phyloP scores from a whole-genome alignment of 2,329 filamentous ascomycete genomes.

The Claviceps maximensis region DNA sequence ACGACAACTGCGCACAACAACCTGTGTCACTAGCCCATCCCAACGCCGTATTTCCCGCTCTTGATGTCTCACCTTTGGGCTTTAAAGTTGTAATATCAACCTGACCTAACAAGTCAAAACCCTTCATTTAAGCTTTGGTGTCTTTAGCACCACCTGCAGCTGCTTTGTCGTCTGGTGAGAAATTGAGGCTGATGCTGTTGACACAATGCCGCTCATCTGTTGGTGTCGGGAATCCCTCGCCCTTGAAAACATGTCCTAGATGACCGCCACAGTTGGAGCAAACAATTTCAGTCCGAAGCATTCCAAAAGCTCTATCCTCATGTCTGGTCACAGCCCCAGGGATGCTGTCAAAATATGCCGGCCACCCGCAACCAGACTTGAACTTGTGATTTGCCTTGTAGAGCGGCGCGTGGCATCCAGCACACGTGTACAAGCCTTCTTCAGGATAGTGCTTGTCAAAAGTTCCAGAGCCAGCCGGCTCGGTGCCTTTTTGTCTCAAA shows the following conservation, averaged over 20 bases:
- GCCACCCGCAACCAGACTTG: conserved; percentile 93
- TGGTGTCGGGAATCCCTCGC: conserved; percentile 69
- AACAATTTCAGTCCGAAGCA: conserved; percentile 83
- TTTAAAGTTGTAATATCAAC: too few species aligned
- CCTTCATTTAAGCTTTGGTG: conserved; percentile 22
- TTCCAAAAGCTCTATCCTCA: conserved; percentile 64
- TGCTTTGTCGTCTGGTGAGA: conserved; percentile 50
- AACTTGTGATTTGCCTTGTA: conserved; percentile 95
- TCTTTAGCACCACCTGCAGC: conserved; percentile 20
- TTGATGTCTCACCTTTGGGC: too few species aligned
- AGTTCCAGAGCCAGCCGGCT: conserved; percentile 63
- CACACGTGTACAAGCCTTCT: conserved; percentile 73
- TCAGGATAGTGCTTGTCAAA: conserved; percentile 77
- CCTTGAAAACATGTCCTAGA: conserved; percentile 89
- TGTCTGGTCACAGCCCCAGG: conserved; percentile 80
- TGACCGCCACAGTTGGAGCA: conserved; percentile 92
- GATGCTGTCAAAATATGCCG: conserved; percentile 91
- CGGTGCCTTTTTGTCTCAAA: conserved; percentile 84
- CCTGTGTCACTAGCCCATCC: too few species aligned
- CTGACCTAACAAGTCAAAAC: background rate
- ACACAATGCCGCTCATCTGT: conserved; percentile 97
- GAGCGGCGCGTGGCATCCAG: conserved; percentile 72
- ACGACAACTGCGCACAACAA: too few species aligned
- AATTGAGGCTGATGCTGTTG: conserved; percentile 83
- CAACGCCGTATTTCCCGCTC: too few species aligned